Percentiles rank a stretch among this genome's conserved stretches.
Conservation (phyloP, 2,329 filamentous ascomycete species). For the Endoconidiophora polonica region DNA sequence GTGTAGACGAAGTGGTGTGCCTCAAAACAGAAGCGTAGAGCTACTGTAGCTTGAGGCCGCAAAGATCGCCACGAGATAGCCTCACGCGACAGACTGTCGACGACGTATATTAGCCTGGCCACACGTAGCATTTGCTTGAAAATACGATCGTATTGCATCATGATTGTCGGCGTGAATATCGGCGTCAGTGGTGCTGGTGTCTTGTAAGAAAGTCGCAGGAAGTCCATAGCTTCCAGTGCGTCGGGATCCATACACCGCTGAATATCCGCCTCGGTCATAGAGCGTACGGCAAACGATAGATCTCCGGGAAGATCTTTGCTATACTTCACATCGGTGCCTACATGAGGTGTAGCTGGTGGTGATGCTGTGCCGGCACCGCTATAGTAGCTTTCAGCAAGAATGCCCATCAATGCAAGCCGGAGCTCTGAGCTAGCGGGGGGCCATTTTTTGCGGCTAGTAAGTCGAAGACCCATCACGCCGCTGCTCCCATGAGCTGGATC, state of each 20-base stretch:
- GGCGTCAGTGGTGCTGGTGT: slow-evolving; percentile 53
- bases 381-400: slow-evolving; percentile 59
- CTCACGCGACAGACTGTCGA: slow-evolving; percentile 46
- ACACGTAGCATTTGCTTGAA: slow-evolving; percentile 68
- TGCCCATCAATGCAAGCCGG: slow-evolving; percentile 72
- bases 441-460: slow-evolving; percentile 72
- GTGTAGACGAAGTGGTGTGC: slow-evolving; percentile 63
- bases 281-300: slow-evolving; percentile 69
- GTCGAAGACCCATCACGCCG: slow-evolving; percentile 61
- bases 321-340: slow-evolving; percentile 16
- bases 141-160: slow-evolving; percentile 70
- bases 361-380: slow-evolving; percentile 14
- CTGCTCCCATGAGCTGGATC: slow-evolving; percentile 42
- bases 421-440: slow-evolving; percentile 88
- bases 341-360: neutral
- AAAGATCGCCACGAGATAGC: slow-evolving; percentile 23
- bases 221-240: slow-evolving; percentile 79
- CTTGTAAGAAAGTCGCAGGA: slow-evolving; percentile 73
- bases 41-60: slow-evolving; percentile 17
- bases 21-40: slow-evolving; percentile 49
- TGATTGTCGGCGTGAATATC: slow-evolving; percentile 52
- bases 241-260: slow-evolving; percentile 68
- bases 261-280: slow-evolving; percentile 62
- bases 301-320: slow-evolving; percentile 43
- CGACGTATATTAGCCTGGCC: slow-evolving; percentile 61